Evolutionary conservation across 495 filamentous ascomycete genomes (phyloP).

Genomic region (Tuber magnatum): DNA sequence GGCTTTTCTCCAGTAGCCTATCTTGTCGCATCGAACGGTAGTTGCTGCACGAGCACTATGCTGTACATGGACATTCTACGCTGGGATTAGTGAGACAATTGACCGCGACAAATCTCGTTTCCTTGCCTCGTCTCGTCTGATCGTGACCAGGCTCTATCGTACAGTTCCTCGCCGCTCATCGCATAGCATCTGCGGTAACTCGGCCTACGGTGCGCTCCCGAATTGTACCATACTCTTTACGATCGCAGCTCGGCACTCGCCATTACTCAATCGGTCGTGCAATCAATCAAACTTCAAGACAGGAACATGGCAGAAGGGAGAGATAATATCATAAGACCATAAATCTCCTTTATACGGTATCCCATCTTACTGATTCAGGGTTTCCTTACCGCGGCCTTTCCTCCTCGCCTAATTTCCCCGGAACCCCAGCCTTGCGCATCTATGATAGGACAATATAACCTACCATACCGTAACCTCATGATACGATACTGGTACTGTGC

Average conservation of each 20-base stretch:
- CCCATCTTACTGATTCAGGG: background rate
- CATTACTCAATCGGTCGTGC: background rate
- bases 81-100: background rate
- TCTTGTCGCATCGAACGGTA: background rate
- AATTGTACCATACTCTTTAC: background rate
- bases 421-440: background rate
- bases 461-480: background rate
- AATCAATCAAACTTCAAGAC: background rate
- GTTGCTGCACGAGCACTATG: no score
- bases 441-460: background rate
- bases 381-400: background rate
- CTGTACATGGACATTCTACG: no score
- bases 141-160: background rate
- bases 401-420: slow-evolving; percentile 1
- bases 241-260: background rate
- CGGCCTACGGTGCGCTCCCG: background rate
- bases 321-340: background rate
- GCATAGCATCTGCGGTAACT: background rate
- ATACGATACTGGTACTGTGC: background rate
- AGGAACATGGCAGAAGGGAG: background rate
- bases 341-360: background rate
- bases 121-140: background rate
- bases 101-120: background rate
- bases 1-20: background rate
- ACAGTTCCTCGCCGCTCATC: background rate